phyloP scores from a whole-genome alignment of 108 stramenopile genomes.

The Tribonema minus region DNA sequence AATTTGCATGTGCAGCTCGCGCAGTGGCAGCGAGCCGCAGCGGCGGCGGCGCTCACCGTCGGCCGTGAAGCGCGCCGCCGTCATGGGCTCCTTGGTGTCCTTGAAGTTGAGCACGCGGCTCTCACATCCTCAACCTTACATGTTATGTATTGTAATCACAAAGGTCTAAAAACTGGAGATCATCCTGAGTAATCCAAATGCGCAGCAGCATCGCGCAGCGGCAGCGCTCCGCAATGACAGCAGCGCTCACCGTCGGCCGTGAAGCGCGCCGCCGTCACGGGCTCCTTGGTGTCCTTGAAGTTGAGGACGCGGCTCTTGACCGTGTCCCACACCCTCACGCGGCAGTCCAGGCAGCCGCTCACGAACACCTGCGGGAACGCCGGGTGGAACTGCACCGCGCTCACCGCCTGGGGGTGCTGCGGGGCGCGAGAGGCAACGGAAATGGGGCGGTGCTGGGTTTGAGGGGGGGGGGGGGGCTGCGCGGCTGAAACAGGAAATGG shows the following conservation, averaged over 20 bases:
- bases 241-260: background rate
- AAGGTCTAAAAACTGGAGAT: too few species aligned
- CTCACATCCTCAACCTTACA: too few species aligned
- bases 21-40: too few species aligned
- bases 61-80: background rate
- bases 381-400: conserved; percentile 71
- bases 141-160: too few species aligned
- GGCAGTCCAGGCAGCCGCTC: conserved; percentile 66
- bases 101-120: background rate
- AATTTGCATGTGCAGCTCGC: too few species aligned
- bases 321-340: background rate
- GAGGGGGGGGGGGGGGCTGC: background rate
- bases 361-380: conserved; percentile 65
- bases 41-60: too few species aligned
- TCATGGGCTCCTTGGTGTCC: background rate
- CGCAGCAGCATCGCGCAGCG: too few species aligned
- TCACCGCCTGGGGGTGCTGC: conserved; percentile 65
- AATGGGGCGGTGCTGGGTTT: background rate
- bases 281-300: background rate
- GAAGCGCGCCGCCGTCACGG: background rate
- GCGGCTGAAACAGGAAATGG: too few species aligned
- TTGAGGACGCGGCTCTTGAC: background rate
- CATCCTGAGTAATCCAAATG: too few species aligned
- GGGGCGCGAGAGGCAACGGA: background rate
- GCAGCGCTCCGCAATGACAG: too few species aligned